phyloP scores from a whole-genome alignment of 768 basidiomycete species.

The Pulveroboletus sp. region DNA sequence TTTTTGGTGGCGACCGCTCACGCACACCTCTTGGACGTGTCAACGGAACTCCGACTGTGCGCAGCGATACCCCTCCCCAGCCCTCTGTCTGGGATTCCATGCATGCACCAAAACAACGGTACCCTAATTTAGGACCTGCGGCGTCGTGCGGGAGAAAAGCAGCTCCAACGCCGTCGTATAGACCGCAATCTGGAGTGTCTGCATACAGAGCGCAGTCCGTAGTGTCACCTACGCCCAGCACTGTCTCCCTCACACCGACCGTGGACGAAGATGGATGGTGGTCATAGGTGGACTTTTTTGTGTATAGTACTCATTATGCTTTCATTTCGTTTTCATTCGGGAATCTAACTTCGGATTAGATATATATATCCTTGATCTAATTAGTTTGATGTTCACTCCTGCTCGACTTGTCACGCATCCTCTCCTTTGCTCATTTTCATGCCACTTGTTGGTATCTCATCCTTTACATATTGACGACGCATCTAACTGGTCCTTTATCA shows the following conservation, averaged over 20 bases:
- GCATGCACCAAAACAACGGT: constrained; percentile 40
- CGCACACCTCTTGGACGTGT: constrained; percentile 45
- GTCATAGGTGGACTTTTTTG: constrained; percentile 32
- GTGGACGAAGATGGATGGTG: constrained; percentile 78
- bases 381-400: constrained; percentile 10
- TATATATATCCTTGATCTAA: constrained; percentile 22
- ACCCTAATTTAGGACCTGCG: constrained; percentile 15
- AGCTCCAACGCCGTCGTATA: constrained; percentile 27
- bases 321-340: not conserved
- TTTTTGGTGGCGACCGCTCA: constrained; percentile 48
- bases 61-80: constrained; percentile 46
- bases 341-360: constrained; percentile 15
- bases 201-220: constrained; percentile 32
- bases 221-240: constrained; percentile 74
- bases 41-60: constrained; percentile 25
- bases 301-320: constrained; percentile 6
- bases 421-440: not conserved
- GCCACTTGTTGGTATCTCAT: constrained; percentile 6
- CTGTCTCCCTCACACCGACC: constrained; percentile 66
- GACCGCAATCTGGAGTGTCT: constrained; percentile 47
- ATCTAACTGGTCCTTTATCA: not conserved
- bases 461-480: not conserved
- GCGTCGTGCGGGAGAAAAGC: constrained; percentile 12
- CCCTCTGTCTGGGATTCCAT: constrained; percentile 74
- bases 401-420: not conserved